phyloP scores from a whole-genome alignment of 495 filamentous ascomycete genomes.

The Neurospora sp. region DNA sequence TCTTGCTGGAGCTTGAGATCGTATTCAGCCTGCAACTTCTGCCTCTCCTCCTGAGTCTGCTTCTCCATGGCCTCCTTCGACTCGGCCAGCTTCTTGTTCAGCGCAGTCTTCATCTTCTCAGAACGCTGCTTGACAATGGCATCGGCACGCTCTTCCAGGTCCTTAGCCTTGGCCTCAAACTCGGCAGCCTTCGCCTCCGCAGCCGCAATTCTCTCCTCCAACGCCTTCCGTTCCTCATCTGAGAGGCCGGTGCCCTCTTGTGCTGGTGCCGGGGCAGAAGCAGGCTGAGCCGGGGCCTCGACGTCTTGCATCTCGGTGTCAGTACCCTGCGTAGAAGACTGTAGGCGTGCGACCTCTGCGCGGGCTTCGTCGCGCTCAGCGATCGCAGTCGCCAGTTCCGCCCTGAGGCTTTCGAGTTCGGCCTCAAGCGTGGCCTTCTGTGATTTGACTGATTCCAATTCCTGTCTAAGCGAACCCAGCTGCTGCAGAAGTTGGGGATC shows the following conservation, averaged over 20 bases:
- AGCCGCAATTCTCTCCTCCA: constrained; percentile 38
- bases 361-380: constrained; percentile 39
- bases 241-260: constrained; percentile 20
- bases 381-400: constrained; percentile 31
- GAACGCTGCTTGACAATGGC: constrained; percentile 52
- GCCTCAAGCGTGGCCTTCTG: constrained; percentile 29
- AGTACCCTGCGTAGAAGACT: constrained; percentile 22
- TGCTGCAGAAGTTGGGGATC: constrained; percentile 61
- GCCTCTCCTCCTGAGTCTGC: constrained; percentile 42
- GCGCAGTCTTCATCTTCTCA: constrained; percentile 60
- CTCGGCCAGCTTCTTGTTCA: constrained; percentile 61
- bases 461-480: constrained; percentile 31
- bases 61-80: constrained; percentile 36
- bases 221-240: constrained; percentile 40
- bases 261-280: constrained; percentile 2
- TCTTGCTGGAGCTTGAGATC: constrained; percentile 58
- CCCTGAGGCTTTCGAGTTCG: constrained; percentile 36
- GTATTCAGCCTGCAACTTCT: constrained; percentile 49
- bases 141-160: constrained; percentile 44
- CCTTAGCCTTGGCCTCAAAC: constrained; percentile 43
- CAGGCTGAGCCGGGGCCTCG: constrained; percentile 15
- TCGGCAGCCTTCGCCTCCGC: constrained; percentile 41
- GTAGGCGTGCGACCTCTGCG: constrained; percentile 26
- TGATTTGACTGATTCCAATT: constrained; percentile 31
- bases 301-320: constrained; percentile 28